phyloP scores from a whole-genome alignment of 1,284 basidiomycete genomes.

The Neonothopanus nambi region DNA sequence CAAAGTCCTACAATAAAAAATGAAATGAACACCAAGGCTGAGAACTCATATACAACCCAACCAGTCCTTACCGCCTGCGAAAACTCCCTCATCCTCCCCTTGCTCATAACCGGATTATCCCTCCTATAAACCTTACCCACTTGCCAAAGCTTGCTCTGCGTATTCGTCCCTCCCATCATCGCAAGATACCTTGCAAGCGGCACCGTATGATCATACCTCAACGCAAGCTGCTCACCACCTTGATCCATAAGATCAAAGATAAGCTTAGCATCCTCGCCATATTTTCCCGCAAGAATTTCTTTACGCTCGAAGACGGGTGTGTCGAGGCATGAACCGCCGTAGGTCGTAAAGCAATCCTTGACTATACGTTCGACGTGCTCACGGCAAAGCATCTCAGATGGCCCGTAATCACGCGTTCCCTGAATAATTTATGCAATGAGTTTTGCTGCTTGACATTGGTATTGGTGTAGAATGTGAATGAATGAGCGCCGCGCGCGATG shows the following conservation, averaged over 20 bases:
- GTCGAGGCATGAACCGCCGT: conserved; percentile 92
- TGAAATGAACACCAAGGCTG: background rate
- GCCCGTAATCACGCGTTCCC: conserved; percentile 96
- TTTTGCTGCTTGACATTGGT: conserved; percentile 3
- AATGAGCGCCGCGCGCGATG: conserved; percentile 1
- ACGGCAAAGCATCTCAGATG: conserved; percentile 91
- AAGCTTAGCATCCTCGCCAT: conserved; percentile 96
- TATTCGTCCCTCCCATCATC: conserved; percentile 82
- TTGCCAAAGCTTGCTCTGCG: conserved; percentile 88
- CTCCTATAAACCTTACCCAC: conserved; percentile 97
- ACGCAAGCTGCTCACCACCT: conserved; percentile 94
- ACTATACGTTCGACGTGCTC: conserved; percentile 90
- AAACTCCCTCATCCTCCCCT: conserved; percentile 98
- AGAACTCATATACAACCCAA: no score
- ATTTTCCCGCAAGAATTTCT: conserved; percentile 94
- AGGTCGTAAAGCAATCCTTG: conserved; percentile 86
- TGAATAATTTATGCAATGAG: conserved; percentile 32
- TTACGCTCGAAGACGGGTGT: conserved; percentile 98
- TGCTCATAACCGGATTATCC: conserved; percentile 97
- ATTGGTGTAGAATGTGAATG: background rate
- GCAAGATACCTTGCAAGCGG: conserved; percentile 95
- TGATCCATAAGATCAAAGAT: conserved; percentile 99
- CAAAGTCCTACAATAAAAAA: conserved; percentile 77
- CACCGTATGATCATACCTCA: conserved; percentile 97
- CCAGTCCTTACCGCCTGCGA: conserved; percentile 83